Conservation (phyloP, 2,329 filamentous ascomycete genomes). For the Claviceps paspali region DNA sequence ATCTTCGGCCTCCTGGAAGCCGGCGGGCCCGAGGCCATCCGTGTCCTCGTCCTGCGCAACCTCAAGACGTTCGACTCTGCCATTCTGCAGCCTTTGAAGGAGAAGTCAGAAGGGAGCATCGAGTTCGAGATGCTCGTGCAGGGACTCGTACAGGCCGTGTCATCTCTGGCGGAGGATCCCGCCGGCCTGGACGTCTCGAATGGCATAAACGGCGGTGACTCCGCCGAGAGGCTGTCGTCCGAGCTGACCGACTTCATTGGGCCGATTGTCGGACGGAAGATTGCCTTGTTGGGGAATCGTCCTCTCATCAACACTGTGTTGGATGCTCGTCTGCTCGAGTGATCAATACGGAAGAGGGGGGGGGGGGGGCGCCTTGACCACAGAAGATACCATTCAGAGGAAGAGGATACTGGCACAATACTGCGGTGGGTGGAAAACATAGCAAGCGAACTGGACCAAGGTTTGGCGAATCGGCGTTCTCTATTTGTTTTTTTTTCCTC, state of each 20-base stretch:
- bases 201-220: conserved; percentile 21
- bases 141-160: conserved; percentile 38
- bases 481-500: background rate
- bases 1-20: conserved; percentile 66
- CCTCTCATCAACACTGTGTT: conserved; percentile 34
- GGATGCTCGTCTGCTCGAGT: conserved; percentile 37
- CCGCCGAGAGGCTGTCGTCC: conserved; percentile 21
- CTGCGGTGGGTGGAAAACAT: no score
- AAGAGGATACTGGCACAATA: no score
- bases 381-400: no score
- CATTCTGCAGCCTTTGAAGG: conserved; percentile 37
- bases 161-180: conserved; percentile 24
- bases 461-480: no score
- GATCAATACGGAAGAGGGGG: no score
- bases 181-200: conserved; percentile 18
- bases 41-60: conserved; percentile 40
- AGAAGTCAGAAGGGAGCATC: conserved; percentile 32
- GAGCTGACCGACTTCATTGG: conserved; percentile 41
- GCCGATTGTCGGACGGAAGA: conserved; percentile 33
- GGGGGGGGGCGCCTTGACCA: no score
- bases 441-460: no score
- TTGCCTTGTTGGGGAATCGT: conserved; percentile 30
- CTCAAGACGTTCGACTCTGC: conserved; percentile 37
- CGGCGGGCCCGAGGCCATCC: conserved; percentile 48
- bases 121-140: conserved; percentile 42